Percentiles rank a stretch among this genome's conserved stretches.
Evolutionary conservation across 2,329 filamentous ascomycete genomes (phyloP).

Genomic region (Phyllosticta citriasiana): DNA sequence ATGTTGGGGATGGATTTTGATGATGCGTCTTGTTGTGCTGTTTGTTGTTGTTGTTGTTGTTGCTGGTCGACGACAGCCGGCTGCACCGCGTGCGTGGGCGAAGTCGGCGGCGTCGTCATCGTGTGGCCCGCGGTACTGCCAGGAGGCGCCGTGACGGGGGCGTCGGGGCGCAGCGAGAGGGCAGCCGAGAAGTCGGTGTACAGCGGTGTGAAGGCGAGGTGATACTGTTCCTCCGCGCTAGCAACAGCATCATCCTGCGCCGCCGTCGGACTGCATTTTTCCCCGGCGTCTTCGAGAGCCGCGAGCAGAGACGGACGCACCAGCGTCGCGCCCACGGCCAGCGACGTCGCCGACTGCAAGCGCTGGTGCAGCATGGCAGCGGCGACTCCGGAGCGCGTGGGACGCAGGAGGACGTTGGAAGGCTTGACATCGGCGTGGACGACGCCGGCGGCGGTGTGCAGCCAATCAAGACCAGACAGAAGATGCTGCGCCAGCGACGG

Average conservation of each 20-base stretch:
- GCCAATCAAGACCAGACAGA: conserved; percentile 32
- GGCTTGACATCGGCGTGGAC: conserved; percentile 40
- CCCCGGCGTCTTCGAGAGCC: conserved; percentile 4
- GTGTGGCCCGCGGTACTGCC: conserved; percentile 12
- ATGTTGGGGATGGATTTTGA: too few species aligned
- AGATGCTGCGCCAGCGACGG: conserved; percentile 31
- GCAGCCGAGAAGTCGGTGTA: conserved; percentile 32
- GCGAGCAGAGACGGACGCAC: neutral
- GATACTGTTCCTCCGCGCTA: neutral
- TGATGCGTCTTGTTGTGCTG: too few species aligned
- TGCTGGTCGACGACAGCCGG: neutral
- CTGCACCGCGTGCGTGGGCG: conserved; percentile 11
- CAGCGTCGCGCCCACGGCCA: neutral
- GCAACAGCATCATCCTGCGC: too few species aligned
- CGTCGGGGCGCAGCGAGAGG: neutral
- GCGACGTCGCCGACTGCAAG: neutral
- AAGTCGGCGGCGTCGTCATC: conserved; percentile 16
- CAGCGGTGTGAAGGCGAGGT: conserved; percentile 2
- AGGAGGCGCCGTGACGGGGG: neutral
- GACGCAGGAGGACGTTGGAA: conserved; percentile 33
- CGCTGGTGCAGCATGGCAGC: conserved; percentile 1
- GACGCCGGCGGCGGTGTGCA: conserved; percentile 28
- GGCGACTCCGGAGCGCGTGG: conserved; percentile 13
- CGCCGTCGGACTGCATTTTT: too few species aligned
- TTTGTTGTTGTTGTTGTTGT: conserved; percentile 10